A percentile compares a stretch with the other conserved stretches of the same genome.
Evolutionary conservation across 805 yeast species (phyloP).

Genomic region (Suhomyces pyralidae): DNA sequence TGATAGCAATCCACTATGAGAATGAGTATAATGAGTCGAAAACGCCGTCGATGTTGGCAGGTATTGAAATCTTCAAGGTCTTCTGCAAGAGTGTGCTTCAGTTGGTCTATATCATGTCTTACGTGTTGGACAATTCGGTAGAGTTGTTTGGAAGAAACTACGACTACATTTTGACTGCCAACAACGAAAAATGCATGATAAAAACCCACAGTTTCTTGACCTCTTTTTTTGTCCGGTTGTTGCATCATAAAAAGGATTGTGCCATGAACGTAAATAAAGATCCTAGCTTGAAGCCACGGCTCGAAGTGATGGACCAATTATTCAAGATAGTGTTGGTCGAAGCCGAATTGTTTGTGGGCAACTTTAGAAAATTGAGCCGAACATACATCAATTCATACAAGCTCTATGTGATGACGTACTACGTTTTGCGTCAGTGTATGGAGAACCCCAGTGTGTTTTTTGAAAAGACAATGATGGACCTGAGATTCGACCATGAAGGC

Average conservation of each 20-base stretch:
- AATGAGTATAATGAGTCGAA: conserved; percentile 25
- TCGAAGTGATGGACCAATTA: conserved; percentile 30
- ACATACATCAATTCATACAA: conserved; percentile 40
- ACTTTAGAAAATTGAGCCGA: conserved; percentile 35
- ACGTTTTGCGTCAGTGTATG: conserved; percentile 40
- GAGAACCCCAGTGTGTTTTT: conserved; percentile 37
- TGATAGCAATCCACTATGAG: conserved; percentile 42
- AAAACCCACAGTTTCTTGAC: conserved; percentile 39
- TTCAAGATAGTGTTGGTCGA: conserved; percentile 33
- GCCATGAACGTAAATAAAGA: conserved; percentile 16
- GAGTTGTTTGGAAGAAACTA: conserved; percentile 40
- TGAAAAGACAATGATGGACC: conserved; percentile 26
- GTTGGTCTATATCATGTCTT: conserved; percentile 41
- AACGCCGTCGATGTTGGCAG: conserved; percentile 34
- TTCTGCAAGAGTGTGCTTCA: conserved; percentile 41
- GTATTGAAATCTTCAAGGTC: conserved; percentile 41
- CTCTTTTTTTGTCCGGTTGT: conserved; percentile 36
- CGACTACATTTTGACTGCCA: conserved; percentile 36
- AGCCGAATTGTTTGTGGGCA: conserved; percentile 43
- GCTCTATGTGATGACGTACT: conserved; percentile 39
- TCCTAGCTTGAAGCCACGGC: conserved; percentile 17
- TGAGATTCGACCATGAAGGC: conserved; percentile 31
- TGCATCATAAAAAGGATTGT: conserved; percentile 36
- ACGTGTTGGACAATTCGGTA: conserved; percentile 40
- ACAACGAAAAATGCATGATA: conserved; percentile 38